These are phyloP conservation scores for Lippia alba DNA, from an alignment of 305 asterid genomes.

Conservation along the genomic window DNA sequence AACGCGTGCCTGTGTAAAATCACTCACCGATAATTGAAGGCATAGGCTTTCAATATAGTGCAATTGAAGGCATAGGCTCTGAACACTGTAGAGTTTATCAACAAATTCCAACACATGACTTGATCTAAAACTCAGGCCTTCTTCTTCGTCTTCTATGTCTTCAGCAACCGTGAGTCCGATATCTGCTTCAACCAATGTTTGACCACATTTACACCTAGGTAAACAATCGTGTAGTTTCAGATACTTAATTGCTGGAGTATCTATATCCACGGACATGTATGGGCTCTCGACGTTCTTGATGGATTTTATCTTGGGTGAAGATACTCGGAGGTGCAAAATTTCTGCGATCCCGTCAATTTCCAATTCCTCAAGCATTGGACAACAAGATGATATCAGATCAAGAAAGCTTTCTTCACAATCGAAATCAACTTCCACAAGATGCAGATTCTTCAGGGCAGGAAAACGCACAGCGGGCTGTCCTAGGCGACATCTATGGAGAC, in stretches of 20 bases:
- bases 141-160: neutral
- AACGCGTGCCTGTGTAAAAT: too few relatives aligned
- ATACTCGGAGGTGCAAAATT: neutral
- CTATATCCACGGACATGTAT: neutral
- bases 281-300: neutral
- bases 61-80: too few relatives aligned
- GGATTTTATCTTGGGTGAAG: conserved; percentile 10
- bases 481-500: neutral
- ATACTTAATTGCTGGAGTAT: conserved; percentile 18
- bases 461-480: neutral
- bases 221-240: neutral
- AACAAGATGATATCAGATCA: conserved; percentile 1
- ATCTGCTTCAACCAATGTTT: conserved; percentile 17
- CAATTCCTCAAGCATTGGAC: conserved; percentile 18
- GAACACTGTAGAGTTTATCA: neutral
- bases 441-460: conserved; percentile 23
- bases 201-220: neutral
- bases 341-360: neutral
- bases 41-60: too few relatives aligned
- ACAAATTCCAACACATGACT: neutral
- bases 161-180: neutral
- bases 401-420: neutral
- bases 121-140: neutral
- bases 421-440: conserved; percentile 3
- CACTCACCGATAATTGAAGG: too few relatives aligned